A percentile compares a stretch with the other conserved stretches of the same genome.
phyloP scores from a whole-genome alignment of 1,284 basidiomycete genomes.

The Hortiboletus rubellus region DNA sequence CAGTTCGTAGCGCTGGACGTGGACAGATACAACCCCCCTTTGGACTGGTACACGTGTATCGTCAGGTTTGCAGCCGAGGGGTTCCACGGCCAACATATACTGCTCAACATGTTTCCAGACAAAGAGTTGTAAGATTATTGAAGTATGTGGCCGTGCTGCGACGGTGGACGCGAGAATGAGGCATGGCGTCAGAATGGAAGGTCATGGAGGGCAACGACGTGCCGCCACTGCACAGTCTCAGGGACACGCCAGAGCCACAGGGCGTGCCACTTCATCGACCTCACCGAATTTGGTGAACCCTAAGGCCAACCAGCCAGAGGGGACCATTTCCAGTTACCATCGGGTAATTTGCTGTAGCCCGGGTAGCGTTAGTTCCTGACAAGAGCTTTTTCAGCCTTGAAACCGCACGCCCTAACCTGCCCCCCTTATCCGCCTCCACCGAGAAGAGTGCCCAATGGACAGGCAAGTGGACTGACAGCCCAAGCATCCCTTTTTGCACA shows the following conservation, averaged over 20 bases:
- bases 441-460: too few species aligned
- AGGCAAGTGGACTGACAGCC: too few species aligned
- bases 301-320: too few species aligned
- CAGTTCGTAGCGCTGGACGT: constrained; percentile 68
- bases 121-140: constrained; percentile 77
- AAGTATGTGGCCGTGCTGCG: constrained; percentile 59
- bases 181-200: constrained; percentile 14
- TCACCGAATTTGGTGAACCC: too few species aligned
- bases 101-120: constrained; percentile 64
- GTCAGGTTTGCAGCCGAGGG: constrained; percentile 69
- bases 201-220: constrained; percentile 37
- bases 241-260: constrained; percentile 40
- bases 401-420: too few species aligned
- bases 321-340: too few species aligned
- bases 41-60: constrained; percentile 82
- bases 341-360: too few species aligned
- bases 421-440: too few species aligned
- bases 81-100: constrained; percentile 58
- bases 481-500: too few species aligned
- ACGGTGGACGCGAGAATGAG: background rate
- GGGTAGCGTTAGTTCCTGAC: too few species aligned
- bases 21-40: constrained; percentile 68
- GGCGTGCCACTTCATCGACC: background rate
- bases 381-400: too few species aligned
- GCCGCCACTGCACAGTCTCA: constrained; percentile 67